Evolutionary conservation across 148 eudicot species (phyloP).

Genomic region (Arbutus unedo): DNA sequence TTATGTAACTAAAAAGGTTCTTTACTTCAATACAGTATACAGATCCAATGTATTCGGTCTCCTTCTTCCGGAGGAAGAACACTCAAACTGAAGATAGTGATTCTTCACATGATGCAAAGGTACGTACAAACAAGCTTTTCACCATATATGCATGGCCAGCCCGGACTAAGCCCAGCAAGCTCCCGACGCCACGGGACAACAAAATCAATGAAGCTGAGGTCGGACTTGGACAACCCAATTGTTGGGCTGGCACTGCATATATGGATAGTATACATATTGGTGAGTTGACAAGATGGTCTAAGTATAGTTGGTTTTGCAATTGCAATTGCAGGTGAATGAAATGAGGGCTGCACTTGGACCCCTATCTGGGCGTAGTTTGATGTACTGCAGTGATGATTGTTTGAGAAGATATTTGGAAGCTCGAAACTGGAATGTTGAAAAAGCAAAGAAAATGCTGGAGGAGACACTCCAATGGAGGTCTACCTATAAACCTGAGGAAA

Average conservation of each 20-base stretch:
- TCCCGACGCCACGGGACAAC: too few species aligned
- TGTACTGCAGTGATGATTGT: too few species aligned
- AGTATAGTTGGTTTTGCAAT: slow-evolving; percentile 3
- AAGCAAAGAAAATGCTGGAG: too few species aligned
- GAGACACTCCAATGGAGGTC: slow-evolving; percentile 26
- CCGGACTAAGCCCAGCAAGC: too few species aligned
- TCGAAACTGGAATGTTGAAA: too few species aligned
- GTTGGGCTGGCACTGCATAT: too few species aligned
- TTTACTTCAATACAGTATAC: background rate
- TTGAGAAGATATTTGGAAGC: too few species aligned
- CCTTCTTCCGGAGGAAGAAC: slow-evolving; percentile 55
- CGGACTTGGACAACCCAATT: too few species aligned
- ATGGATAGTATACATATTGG: too few species aligned
- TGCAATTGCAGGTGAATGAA: slow-evolving; percentile 45
- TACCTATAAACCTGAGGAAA: slow-evolving; percentile 84
- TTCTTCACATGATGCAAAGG: slow-evolving; percentile 51
- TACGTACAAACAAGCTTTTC: slow-evolving; percentile 10
- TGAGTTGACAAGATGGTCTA: background rate
- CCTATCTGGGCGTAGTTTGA: slow-evolving; percentile 19
- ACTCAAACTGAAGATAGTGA: slow-evolving; percentile 41
- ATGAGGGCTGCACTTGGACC: slow-evolving; percentile 65
- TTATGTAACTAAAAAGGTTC: background rate
- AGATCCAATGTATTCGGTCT: slow-evolving; percentile 23
- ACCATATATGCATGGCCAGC: too few species aligned
- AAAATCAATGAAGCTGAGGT: too few species aligned